Conservation (phyloP, 164 flowering plant species). For the Piper betle region DNA sequence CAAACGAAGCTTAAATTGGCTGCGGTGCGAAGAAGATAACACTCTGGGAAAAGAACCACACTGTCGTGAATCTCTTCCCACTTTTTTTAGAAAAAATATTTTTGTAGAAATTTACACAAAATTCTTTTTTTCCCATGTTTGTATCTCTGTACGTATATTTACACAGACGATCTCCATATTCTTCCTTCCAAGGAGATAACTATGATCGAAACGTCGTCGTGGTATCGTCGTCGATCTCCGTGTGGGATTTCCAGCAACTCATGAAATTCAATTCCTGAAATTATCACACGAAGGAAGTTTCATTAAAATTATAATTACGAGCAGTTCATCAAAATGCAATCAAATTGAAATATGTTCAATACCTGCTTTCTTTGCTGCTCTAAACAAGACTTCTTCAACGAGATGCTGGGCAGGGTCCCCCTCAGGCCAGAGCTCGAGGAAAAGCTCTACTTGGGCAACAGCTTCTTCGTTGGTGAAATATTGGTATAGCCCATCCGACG, state of each 20-base stretch:
- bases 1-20: not conserved
- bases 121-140: too few relatives aligned
- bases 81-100: too few relatives aligned
- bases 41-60: not conserved
- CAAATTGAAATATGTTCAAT: not conserved
- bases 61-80: not conserved
- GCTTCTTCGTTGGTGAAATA: conserved; percentile 72
- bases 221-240: conserved; percentile 59
- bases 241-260: conserved; percentile 55
- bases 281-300: conserved; percentile 1
- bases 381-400: conserved; percentile 51
- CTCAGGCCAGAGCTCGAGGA: conserved; percentile 56
- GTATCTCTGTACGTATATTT: too few relatives aligned
- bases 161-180: conserved; percentile 38
- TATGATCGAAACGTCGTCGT: conserved; percentile 65
- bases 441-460: conserved; percentile 55
- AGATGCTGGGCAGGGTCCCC: conserved; percentile 75
- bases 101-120: too few relatives aligned
- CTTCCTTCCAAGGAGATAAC: conserved; percentile 65
- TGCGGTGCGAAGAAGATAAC: not conserved
- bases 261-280: conserved; percentile 66
- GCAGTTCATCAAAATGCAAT: not conserved
- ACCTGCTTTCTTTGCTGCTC: too few relatives aligned
- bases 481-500: conserved; percentile 67
- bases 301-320: not conserved